phyloP scores from a whole-genome alignment of 2,329 filamentous ascomycete genomes.

The Aspergillus texensis region DNA sequence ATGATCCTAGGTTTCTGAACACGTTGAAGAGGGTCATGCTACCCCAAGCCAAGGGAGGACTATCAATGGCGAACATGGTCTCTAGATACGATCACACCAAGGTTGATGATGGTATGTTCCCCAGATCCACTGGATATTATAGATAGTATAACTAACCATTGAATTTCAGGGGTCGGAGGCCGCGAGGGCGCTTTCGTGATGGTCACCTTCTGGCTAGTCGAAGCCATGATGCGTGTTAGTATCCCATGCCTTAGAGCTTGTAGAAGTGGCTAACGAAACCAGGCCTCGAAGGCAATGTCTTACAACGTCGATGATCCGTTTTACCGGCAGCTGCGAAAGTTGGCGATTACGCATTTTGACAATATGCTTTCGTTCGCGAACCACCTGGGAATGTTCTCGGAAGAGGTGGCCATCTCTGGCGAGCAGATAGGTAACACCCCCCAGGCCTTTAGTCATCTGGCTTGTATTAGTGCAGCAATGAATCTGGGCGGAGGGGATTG shows the following conservation, averaged over 20 bases:
- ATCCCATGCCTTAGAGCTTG: fast-evolving
- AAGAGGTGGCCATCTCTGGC: constrained; percentile 74
- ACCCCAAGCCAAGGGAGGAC: not conserved
- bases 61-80: not conserved
- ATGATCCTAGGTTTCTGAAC: not conserved
- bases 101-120: not conserved
- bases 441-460: constrained; percentile 76
- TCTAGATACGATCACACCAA: not conserved
- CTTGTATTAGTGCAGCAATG: constrained; percentile 75
- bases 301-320: not conserved
- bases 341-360: constrained; percentile 69
- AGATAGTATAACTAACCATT: fast-evolving
- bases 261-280: not conserved
- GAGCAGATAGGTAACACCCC: constrained; percentile 80
- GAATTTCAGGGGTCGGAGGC: not conserved
- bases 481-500: constrained; percentile 56
- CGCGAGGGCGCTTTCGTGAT: not conserved
- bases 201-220: not conserved
- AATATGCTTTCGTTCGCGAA: constrained; percentile 78
- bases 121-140: not conserved
- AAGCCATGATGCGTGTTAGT: not conserved
- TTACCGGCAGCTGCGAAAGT: not conserved
- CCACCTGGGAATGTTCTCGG: constrained; percentile 76
- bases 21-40: not conserved
- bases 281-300: not conserved